Evolutionary conservation across 164 flowering plant genomes (phyloP), one percentile per base, ranked within the genome.

Genomic region (Buxus sempervirens): DNA sequence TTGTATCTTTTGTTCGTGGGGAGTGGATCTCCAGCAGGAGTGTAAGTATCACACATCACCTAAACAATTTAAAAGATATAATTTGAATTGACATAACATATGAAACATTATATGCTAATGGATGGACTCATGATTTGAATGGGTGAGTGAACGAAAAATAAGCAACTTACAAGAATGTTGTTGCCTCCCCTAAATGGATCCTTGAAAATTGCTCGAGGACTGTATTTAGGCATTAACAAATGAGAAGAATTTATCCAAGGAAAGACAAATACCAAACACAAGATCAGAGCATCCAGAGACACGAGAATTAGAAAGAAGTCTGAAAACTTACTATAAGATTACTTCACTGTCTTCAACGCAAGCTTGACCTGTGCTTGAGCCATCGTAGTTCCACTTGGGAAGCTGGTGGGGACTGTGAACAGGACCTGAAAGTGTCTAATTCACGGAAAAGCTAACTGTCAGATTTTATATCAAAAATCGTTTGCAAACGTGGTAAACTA

Each of bases 171-270:
- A 38, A 83, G 78, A 32, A 83, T 79, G 41, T 81, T 73, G 64
- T 83, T 81, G 51, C 86, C 86, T 58, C 81, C 77, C 70, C 86
- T 77, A 68, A 83, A 83, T 14, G 86, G 86, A 15, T 45, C 51
- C 51, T 45, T 45, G 51, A 45, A 45, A 45, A 45, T 45, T 45
- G 51, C 51, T 15, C 12, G 51, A 45, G 51, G 51, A 10, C 51
- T 45, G 13, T 45, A 45, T 45, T 7, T 3, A 32, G 38, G 12
- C 18, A 45, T 45, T 6, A 45, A 45, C 51, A 45, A 4, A 45
- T 32, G 3, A 32, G 38, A 32, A n/a, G n/a, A n/a, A 45, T 4
- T 1, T 10, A 45, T 10, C 51, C 14, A n/a, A 15, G 18, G 12
- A 45, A 15, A 45, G 51, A 10, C 5, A 45, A 45, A 15, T 10